phyloP scores from a whole-genome alignment of 2,329 filamentous ascomycete genomes.

The Mycogone perniciosa region DNA sequence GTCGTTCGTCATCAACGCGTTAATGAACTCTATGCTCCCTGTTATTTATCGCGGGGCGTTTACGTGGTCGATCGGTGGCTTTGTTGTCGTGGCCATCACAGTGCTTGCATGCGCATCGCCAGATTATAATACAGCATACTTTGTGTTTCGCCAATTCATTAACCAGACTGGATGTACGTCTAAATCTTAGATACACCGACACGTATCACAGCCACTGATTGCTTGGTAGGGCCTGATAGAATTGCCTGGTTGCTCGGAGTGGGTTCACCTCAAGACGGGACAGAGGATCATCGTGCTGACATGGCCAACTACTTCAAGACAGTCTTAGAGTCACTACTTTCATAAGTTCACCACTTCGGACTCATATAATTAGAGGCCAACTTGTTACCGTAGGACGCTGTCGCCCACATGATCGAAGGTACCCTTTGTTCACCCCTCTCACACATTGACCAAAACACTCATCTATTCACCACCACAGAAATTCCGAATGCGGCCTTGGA shows the following conservation, averaged over 20 bases:
- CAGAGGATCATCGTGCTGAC: background rate
- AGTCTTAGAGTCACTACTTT: conserved; percentile 29
- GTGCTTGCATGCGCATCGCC: conserved; percentile 59
- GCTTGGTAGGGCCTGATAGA: conserved; percentile 23
- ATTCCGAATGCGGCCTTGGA: conserved; percentile 26
- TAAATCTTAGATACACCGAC: background rate
- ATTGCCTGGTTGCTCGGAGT: conserved; percentile 28
- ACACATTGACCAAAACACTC: background rate
- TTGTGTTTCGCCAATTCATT: conserved; percentile 27
- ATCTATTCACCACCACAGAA: conserved; percentile 12
- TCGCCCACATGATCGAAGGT: conserved; percentile 31
- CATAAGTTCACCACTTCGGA: conserved; percentile 8
- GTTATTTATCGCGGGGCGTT: conserved; percentile 59
- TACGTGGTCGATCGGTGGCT: conserved; percentile 62
- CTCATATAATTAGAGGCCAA: background rate
- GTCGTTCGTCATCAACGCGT: conserved; percentile 25
- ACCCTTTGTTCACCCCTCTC: background rate
- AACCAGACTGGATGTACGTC: conserved; percentile 25
- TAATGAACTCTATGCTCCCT: conserved; percentile 26
- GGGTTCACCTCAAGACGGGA: background rate
- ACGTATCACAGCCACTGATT: background rate
- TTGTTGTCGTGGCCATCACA: conserved; percentile 62
- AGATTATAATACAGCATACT: conserved; percentile 39
- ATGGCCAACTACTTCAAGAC: conserved; percentile 23
- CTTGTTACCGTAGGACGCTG: conserved; percentile 20